Base-by-base conservation (phyloP, 108 stramenopile species). In the Cyclostephanos invisitatus region DNA sequence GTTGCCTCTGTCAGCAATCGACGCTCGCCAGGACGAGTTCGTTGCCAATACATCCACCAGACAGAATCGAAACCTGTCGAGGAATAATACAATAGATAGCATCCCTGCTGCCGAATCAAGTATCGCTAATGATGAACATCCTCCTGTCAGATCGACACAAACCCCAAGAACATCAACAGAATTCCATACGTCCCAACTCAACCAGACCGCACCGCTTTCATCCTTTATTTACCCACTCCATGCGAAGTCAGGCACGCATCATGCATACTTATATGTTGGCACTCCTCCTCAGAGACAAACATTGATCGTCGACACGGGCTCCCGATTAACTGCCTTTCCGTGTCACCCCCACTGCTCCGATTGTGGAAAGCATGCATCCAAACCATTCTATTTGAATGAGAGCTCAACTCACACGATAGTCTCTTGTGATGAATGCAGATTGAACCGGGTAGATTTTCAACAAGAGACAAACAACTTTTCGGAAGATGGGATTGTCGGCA, bases 241-340 rank as follows among this genome's bases (percentile, higher is more conserved):
- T 46, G 82, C 85, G 15, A 68, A 77, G 18, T 82, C 86, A 38
- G 97, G 97, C 32, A 96, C 96, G 0, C 94, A 96, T 72, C 96
- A 96, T 68, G 87, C 89, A 10, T 80, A 96, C 62, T 40, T 97
- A 2, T 97, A 91, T 72, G 84, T 96, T 22, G 98, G 98, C 14
- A 86, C 91, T 7, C 98, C 98, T 35, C 89, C 97, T 21, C 96
- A 96, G 80, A 73, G 92, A 46, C 94, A 95, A 64, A 95, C 95
- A 9, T 79, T 97, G 12, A 98, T 98, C 73, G 83, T 98, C 54
- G 98, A 98, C 64, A 98, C 98, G 11, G 98, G 98, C 8, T 87
- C 85, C 12, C 89, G 92, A 48, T 75, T 86, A 65, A 92, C 96
- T 46, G 96, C 97, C 11, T 97, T 96, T 62, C 94, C 96, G 2